Evolutionary conservation across 2,329 filamentous ascomycete genomes (phyloP), one percentile per base, ranked within the genome.

Genomic region (Ascochyta fabae): DNA sequence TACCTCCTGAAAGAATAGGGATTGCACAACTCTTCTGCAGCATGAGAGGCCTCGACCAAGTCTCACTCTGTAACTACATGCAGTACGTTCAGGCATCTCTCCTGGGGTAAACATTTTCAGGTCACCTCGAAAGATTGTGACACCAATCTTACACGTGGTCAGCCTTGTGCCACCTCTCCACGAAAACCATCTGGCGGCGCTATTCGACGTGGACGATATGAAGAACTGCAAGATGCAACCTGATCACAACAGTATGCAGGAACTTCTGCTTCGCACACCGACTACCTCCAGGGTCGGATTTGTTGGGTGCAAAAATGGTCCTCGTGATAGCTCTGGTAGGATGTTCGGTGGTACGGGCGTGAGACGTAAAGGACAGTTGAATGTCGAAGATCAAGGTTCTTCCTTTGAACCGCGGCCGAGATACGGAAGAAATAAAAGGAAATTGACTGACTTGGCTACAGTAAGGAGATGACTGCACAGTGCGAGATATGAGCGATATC

Each of bases 201-300:
- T 19, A 33, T 41, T 46, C 31, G 38, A 34, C 6, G 6, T 31
- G 13, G 3, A n/a, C n/a, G 27, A 42, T 19, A 35, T 23, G 6
- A 4, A n/a, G 16, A 19, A 35, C 22, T 24, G 27, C 45, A 44
- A 33, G 40, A 54, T 44, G 53, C 59, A 50, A 42, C 35, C 39
- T 33, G 47, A 56, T 61, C 59, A 63, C 57, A 45, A 47, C 56
- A 24, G 41, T 41, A 62, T 68, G 62, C 64, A 65, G 62, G 57
- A 60, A 63, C 62, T n/a, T 56, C 15, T 19, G 31, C 16, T 42
- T 16, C 42, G 61, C 61, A 62, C 53, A 61, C 61, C 51, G 57
- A 56, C 46, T 31, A 36, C 24, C 9, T 50, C 45, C 9, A 29
- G 2, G 49, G 12, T 24, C 10, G 19, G 24, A 10, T 16, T n/a